Percentiles rank a stretch among this genome's conserved stretches.
These are phyloP conservation scores for Boletus rubropictus DNA, from an alignment of 768 basidiomycete genomes.

Conservation along the genomic window DNA sequence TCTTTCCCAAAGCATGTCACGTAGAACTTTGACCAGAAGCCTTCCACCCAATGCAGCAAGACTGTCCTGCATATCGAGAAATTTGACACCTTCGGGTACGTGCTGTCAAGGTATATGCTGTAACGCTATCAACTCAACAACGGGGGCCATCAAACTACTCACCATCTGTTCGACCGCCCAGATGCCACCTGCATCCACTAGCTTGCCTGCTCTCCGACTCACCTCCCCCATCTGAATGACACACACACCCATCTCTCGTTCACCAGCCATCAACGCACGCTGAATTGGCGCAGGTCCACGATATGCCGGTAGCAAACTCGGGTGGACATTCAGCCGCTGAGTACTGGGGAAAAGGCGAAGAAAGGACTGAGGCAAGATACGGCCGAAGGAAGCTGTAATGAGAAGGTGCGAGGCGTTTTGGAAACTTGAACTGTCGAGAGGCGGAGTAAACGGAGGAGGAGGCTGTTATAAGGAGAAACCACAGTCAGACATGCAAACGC, in stretches of 20 bases:
- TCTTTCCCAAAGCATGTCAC: conserved; percentile 52
- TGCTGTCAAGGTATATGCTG: conserved; percentile 34
- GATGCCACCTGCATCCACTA: conserved; percentile 71
- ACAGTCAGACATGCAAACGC: not conserved
- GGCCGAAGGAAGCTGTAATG: conserved; percentile 87
- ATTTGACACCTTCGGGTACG: conserved; percentile 48
- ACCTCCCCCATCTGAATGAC: conserved; percentile 70
- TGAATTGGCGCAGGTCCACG: conserved; percentile 93
- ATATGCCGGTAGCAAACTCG: conserved; percentile 79
- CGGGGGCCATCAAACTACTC: conserved; percentile 20
- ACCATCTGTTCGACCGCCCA: conserved; percentile 56
- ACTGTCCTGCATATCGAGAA: conserved; percentile 46
- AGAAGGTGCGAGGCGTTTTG: conserved; percentile 50
- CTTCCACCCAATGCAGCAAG: conserved; percentile 63
- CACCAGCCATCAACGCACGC: conserved; percentile 65
- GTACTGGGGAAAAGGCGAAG: conserved; percentile 54
- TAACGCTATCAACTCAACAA: not conserved
- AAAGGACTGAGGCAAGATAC: conserved; percentile 62
- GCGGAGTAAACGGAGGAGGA: conserved; percentile 34
- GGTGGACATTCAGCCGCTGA: conserved; percentile 80
- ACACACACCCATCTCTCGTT: conserved; percentile 69
- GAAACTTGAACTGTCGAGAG: not conserved
- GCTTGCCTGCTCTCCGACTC: conserved; percentile 43
- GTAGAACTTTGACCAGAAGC: conserved; percentile 64
- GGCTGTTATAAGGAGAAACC: conserved; percentile 33